phyloP scores from a whole-genome alignment of 2,329 filamentous ascomycete species.

The Phialocephala sp. region DNA sequence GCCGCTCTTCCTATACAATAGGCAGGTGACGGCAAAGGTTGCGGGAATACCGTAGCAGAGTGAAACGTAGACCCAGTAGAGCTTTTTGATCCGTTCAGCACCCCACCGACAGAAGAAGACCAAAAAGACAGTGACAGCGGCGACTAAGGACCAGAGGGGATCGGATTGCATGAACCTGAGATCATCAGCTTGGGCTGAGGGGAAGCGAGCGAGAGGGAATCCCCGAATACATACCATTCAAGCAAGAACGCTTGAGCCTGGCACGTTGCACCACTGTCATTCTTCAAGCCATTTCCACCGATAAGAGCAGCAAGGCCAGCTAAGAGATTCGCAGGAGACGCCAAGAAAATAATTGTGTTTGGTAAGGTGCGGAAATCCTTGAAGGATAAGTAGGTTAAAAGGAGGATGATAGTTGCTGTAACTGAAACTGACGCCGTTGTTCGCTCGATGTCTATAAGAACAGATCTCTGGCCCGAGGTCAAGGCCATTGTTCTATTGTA shows the following conservation, averaged over 20 bases:
- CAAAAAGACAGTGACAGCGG: conserved; percentile 67
- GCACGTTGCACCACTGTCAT: conserved; percentile 27
- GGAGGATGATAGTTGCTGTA: conserved; percentile 71
- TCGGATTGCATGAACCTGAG: conserved; percentile 56
- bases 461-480: conserved; percentile 49
- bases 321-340: conserved; percentile 64
- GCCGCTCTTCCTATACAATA: conserved; percentile 52
- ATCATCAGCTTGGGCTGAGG: conserved; percentile 60
- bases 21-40: conserved; percentile 58
- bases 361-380: conserved; percentile 79
- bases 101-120: conserved; percentile 63
- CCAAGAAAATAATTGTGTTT: conserved; percentile 69
- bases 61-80: conserved; percentile 61
- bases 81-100: conserved; percentile 52
- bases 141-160: conserved; percentile 61
- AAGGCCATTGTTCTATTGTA: background rate
- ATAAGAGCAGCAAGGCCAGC: conserved; percentile 63
- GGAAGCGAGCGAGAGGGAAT: conserved; percentile 47
- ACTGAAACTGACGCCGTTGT: conserved; percentile 74
- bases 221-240: conserved; percentile 61
- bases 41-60: conserved; percentile 62
- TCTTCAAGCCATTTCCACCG: conserved; percentile 50
- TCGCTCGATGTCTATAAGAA: conserved; percentile 69
- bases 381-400: conserved; percentile 71
- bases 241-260: conserved; percentile 63